A percentile compares a stretch with the other conserved stretches of the same genome.
Conservation (phyloP, 768 basidiomycete genomes). For the Agrocybe pediades region DNA sequence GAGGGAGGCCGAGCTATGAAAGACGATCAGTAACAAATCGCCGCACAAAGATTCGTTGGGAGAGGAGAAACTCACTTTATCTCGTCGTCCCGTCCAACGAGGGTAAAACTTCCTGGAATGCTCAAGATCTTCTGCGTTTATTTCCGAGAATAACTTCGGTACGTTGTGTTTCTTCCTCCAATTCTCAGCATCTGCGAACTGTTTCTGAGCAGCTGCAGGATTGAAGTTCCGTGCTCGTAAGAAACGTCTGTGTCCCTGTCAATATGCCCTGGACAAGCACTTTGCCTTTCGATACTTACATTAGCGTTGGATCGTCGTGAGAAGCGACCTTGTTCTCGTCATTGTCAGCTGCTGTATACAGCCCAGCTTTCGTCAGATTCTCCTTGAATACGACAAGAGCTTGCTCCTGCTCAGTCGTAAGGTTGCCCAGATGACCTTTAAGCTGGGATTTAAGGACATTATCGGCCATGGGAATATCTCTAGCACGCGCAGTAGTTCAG, state of each 20-base stretch:
- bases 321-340: slow-evolving; percentile 41
- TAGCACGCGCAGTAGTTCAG: too few species aligned
- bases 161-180: slow-evolving; percentile 72
- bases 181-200: slow-evolving; percentile 65
- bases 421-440: slow-evolving; percentile 55
- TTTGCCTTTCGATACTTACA: slow-evolving; percentile 42
- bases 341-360: slow-evolving; percentile 43
- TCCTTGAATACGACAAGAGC: slow-evolving; percentile 56
- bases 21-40: background rate
- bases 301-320: slow-evolving; percentile 66
- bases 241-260: slow-evolving; percentile 60
- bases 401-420: slow-evolving; percentile 48
- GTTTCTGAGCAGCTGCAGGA: slow-evolving; percentile 59
- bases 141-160: slow-evolving; percentile 60
- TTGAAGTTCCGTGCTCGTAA: slow-evolving; percentile 79
- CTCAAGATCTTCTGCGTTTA: slow-evolving; percentile 63
- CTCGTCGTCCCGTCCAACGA: slow-evolving; percentile 77
- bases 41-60: background rate
- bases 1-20: slow-evolving; percentile 61
- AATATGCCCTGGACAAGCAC: background rate
- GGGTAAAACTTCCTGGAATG: slow-evolving; percentile 67
- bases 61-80: slow-evolving; percentile 51
- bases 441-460: too few species aligned
- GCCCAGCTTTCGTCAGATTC: slow-evolving; percentile 45
- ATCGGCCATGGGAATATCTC: background rate